Conservation (phyloP, 306 rosid species). For the Lathyrus tuberosus region DNA sequence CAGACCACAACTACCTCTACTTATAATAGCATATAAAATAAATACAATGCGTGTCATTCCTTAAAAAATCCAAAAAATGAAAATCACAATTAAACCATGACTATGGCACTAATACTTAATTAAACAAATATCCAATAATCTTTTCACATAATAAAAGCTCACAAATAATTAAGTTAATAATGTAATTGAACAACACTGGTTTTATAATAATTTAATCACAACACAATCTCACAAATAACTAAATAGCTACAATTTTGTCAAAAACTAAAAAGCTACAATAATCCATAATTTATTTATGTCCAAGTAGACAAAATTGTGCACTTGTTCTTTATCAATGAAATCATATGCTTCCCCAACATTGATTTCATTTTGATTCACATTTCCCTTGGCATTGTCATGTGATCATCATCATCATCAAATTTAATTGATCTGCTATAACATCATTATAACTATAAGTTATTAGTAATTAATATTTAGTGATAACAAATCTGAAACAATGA, state of each 20-base stretch:
- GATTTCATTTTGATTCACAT: conserved; percentile 2
- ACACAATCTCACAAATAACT: too few relatives aligned
- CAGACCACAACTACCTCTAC: conserved; percentile 1
- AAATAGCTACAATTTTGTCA: not conserved
- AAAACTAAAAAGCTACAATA: not conserved
- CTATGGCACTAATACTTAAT: not conserved
- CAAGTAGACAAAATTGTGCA: not conserved
- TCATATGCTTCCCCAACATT: not conserved
- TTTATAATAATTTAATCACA: not conserved
- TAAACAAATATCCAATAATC: not conserved
- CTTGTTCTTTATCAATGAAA: not conserved
- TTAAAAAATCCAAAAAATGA: not conserved
- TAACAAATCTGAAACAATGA: not conserved
- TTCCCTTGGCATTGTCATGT: conserved; percentile 1
- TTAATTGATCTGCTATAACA: not conserved
- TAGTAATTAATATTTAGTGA: not conserved
- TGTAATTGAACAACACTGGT: not conserved
- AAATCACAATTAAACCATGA: not conserved
- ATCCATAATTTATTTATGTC: not conserved
- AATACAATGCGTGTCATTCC: not conserved
- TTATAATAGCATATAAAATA: not conserved
- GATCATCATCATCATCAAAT: conserved; percentile 6
- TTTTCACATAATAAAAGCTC: not conserved
- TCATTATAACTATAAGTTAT: not conserved
- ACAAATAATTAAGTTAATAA: not conserved